Conservation (phyloP, 1,284 basidiomycete genomes). For the Fomitiporia mediterranea region DNA sequence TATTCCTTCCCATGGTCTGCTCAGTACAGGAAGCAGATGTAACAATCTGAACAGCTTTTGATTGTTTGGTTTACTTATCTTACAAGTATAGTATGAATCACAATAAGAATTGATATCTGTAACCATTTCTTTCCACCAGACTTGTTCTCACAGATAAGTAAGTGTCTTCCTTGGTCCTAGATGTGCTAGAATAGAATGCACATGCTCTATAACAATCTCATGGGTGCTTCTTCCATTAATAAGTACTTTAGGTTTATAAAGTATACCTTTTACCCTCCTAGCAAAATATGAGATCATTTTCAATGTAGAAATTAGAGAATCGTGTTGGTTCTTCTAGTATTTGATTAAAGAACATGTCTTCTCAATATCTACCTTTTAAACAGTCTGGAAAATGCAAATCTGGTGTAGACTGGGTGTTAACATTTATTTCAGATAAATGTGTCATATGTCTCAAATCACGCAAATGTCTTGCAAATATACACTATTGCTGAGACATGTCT, state of each 20-base stretch:
- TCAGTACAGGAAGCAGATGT: background rate
- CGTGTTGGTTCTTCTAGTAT: background rate
- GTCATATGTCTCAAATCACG: no score
- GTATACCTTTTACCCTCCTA: background rate
- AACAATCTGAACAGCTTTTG: background rate
- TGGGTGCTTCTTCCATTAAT: background rate
- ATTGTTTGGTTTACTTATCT: background rate
- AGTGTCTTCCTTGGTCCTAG: background rate
- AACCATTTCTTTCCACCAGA: background rate
- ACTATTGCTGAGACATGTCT: no score
- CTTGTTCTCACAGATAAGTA: background rate
- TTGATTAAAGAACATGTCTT: background rate
- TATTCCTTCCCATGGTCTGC: background rate
- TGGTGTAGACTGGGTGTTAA: background rate
- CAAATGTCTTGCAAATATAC: no score
- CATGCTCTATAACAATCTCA: background rate
- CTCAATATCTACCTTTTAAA: background rate
- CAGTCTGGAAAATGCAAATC: background rate
- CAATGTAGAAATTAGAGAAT: background rate
- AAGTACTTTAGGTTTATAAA: background rate
- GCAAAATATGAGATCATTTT: background rate
- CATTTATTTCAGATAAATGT: no score
- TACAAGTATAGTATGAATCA: background rate
- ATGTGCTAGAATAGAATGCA: background rate
- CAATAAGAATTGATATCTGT: background rate